Base-by-base conservation (phyloP, 2,329 filamentous ascomycete genomes). In the Ceratocystis papillata region DNA sequence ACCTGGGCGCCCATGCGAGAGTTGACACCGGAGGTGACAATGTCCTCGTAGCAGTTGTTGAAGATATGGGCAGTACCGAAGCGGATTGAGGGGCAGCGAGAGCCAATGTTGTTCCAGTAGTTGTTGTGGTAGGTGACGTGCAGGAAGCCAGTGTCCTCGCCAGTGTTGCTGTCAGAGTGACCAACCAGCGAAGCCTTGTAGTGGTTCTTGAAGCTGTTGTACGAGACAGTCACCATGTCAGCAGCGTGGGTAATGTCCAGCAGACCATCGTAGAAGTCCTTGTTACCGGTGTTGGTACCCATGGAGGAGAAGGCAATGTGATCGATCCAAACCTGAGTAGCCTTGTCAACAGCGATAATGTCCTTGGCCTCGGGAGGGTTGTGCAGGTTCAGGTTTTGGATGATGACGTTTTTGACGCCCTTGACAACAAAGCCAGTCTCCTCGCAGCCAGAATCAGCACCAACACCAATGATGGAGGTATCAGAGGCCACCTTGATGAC, bases 61-160 rank as follows among this genome's bases (percentile, higher is more conserved):
- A 73, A 75, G 65, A 77, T 69, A 71, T 87, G 84, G 3, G 77
- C 83, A 5, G 81, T 86, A 5, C 84, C 84, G 73, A 86, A 87
- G 68, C 84, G 81, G 70, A 85, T 72, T 2, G 79, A 81, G 0
- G 84, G 84, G 0, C 75, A 76, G 65, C 84, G 83, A 15, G 81
- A 83, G 76, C 84, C 81, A 68, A 86, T 74, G 74, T 86, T 85
- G 68, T 74, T 70, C 76, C 78, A 86, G 76, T 82, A 77, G 78
- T 86, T 86, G 75, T 84, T 80, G 73, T 78, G 77, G 71, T 83
- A 84, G 28, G 84, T 86, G 25, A 87, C 76, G 69, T 76, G 80
- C 17, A 87, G 75, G 69, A 81, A 78, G 67, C 84, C 83, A 1
- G 72, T 81, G 71, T 87, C 84, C 69, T 86, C 82, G 41, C 72